Percentiles rank a stretch among this genome's conserved stretches.
Evolutionary conservation across 2,329 filamentous ascomycete species (phyloP).

Genomic region (Alternaria solani): DNA sequence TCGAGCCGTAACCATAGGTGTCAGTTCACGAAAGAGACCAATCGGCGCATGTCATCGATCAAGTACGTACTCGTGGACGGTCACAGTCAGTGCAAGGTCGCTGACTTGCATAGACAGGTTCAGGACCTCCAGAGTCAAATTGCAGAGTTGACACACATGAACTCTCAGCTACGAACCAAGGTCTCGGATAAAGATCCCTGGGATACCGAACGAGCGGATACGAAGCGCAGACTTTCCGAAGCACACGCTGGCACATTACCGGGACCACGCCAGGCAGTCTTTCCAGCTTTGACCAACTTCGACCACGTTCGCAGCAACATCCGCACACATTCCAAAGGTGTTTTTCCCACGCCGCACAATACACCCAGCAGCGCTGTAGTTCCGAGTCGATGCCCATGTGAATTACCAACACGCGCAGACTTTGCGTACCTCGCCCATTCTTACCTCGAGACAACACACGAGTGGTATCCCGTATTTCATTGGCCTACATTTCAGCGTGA

Average conservation of each 20-base stretch:
- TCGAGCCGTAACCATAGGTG: conserved; percentile 96
- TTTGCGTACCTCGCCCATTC: conserved; percentile 76
- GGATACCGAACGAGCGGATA: conserved; percentile 50
- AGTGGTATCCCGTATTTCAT: conserved; percentile 84
- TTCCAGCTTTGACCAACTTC: conserved; percentile 71
- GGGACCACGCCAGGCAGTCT: conserved; percentile 60
- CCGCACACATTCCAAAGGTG: conserved; percentile 74
- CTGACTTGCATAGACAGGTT: conserved; percentile 69
- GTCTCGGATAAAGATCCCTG: conserved; percentile 60
- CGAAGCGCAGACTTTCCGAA: conserved; percentile 57
- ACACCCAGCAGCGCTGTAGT: conserved; percentile 57
- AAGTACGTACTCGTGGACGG: conserved; percentile 65
- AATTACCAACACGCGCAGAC: conserved; percentile 72
- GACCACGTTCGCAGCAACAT: conserved; percentile 76
- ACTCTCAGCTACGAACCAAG: conserved; percentile 74
- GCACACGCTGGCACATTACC: conserved; percentile 13
- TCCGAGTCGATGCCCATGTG: conserved; percentile 61
- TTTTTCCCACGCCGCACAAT: conserved; percentile 79
- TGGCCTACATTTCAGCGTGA: conserved; percentile 83
- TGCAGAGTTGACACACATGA: conserved; percentile 79
- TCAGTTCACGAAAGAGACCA: conserved; percentile 99
- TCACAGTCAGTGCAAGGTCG: not conserved
- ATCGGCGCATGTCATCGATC: conserved; percentile 97
- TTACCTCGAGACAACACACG: conserved; percentile 80
- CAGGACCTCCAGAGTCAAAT: conserved; percentile 96